Evolutionary conservation across 306 rosid genomes (phyloP), one percentile per base, ranked within the genome.

Genomic region (Comarum palustre): DNA sequence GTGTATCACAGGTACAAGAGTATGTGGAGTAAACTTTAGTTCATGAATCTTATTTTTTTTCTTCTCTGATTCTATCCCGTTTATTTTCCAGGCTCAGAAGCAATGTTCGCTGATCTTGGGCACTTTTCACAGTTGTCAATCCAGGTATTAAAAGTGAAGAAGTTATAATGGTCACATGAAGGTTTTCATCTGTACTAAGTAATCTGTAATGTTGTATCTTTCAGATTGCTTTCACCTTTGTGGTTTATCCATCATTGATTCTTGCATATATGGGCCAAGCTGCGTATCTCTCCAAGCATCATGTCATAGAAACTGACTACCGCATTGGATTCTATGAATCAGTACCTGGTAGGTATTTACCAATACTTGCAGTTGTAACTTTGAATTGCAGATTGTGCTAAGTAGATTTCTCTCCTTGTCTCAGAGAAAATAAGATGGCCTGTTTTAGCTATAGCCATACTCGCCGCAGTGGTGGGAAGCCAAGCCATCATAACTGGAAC

Each of bases 201-300:
- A 58, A 19, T 29, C 54, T 4, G 22, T 24, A 12, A 17, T 31
- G 45, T 27, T 79, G 27, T 12, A 27, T 47, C 51, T 46, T 85
- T 90, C 97, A 93, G 98, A 90, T 90, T 83, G 98, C 98, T 85
- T 93, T 93, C 82, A 83, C 92, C 58, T 90, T 82, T 79, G 84
- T 93, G 85, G 98, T 93, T 52, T 93, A 93, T 74, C 98, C 98
- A 69, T 84, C 97, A 25, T 81, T 93, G 71, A 88, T 93, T 68
- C 86, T 93, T 22, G 98, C 98, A 68, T 93, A 93, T 71, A 93
- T 93, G 98, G 97, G 98, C 74, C 98, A 93, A 85, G 98, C 97
- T 78, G 98, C 98, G 32, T 93, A 93, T 87, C 96, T 93, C 78
- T 93, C 98, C 46, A 88, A 66, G 84, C 92, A 93, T 81, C 98